Evolutionary conservation across 2,329 filamentous ascomycete species (phyloP), one percentile per base, ranked within the genome.

Genomic region (Alternaria atra): DNA sequence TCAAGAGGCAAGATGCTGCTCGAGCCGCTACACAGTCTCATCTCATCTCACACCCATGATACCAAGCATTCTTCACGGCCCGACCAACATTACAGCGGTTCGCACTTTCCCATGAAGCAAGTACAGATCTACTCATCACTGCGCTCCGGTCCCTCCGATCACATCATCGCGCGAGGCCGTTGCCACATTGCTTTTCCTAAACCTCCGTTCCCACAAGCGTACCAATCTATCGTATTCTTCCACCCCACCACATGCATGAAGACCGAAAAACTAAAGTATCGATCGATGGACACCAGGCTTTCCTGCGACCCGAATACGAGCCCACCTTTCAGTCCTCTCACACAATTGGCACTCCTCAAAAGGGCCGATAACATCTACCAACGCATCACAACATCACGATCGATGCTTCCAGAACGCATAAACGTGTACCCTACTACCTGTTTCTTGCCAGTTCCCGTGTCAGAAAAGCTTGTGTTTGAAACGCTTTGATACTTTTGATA

Each of bases 361-460:
- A 7, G 46, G 46, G 3, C 46, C 46, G 46, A 50, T 50, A 27
- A 35, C 8, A 27, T 1, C 13, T 3, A 50, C 46, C 17, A 35
- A 15, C 32, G 10, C 23, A 25, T 42, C 39, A 42, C 20, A 25
- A 23, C 17, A 40, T 40, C 17, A 23, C 17, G 9, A 25, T 7
- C 46, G 20, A 50, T 35, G 46, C 46, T 50, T 50, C 46, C 46
- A 50, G 46, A 50, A 50, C 46, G 46, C 46, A 50, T 27, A 25
- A 5, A 50, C 30, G 23, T 23, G n/a, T 25, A 27, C 46, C 46
- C 46, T 23, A 20, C 46, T 25, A 50, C 32, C 46, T 50, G 46
- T 50, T 50, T 50, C 46, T n/a, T 23, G 30, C 17, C 8, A 6
- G 17, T 10, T 15, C 46, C 46, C 32, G 34, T 50, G 46, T 50